Evolutionary conservation across 257 asterid genomes (phyloP).

Genomic region (Solanum etuberosum): DNA sequence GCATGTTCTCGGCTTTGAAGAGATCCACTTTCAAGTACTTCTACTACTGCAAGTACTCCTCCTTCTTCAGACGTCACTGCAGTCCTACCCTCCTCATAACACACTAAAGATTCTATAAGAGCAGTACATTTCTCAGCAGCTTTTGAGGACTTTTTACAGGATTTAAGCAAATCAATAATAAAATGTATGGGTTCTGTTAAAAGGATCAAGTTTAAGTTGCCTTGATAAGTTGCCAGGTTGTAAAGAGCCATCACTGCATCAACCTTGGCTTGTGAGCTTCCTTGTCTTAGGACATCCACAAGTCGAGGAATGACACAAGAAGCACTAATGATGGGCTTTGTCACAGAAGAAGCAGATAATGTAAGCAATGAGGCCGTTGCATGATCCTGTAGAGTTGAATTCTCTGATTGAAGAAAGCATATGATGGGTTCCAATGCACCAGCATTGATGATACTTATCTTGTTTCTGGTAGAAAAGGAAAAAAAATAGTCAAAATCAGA

Average conservation of each 20-base stretch:
- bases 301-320: slow-evolving; percentile 86
- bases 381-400: slow-evolving; percentile 50
- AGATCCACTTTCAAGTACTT: slow-evolving; percentile 77
- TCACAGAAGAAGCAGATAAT: slow-evolving; percentile 70
- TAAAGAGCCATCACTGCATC: slow-evolving; percentile 86
- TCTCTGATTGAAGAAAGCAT: slow-evolving; percentile 54
- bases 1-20: slow-evolving; percentile 80
- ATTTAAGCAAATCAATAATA: slow-evolving; percentile 30
- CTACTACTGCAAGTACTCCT: slow-evolving; percentile 84
- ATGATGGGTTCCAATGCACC: slow-evolving; percentile 76
- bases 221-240: slow-evolving; percentile 63
- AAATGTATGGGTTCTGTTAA: slow-evolving; percentile 44
- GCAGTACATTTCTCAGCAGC: slow-evolving; percentile 68
- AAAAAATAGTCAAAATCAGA: background rate
- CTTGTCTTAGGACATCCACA: slow-evolving; percentile 37
- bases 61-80: slow-evolving; percentile 71
- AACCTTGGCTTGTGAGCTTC: slow-evolving; percentile 56
- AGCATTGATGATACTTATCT: slow-evolving; percentile 55
- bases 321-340: slow-evolving; percentile 66
- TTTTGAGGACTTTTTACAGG: slow-evolving; percentile 60
- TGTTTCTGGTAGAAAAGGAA: slow-evolving; percentile 37
- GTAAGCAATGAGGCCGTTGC: slow-evolving; percentile 85
- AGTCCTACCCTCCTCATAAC: slow-evolving; percentile 63
- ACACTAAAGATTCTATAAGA: slow-evolving; percentile 51
- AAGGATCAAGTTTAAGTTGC: slow-evolving; percentile 43